Conservation (phyloP, 306 rosid species). For the Malus sieversii region DNA sequence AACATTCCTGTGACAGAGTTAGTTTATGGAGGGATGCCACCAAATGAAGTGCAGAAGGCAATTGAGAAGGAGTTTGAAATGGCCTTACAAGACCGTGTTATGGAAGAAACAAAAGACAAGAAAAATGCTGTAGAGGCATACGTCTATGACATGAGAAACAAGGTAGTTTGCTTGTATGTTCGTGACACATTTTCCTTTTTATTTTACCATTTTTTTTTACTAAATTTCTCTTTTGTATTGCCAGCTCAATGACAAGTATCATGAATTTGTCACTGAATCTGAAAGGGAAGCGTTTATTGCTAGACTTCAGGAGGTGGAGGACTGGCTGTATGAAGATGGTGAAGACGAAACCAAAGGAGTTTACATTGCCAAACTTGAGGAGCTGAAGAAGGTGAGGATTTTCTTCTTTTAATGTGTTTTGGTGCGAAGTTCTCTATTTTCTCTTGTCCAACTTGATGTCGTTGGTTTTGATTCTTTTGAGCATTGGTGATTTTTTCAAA, state of each 20-base stretch:
- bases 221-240: conserved; percentile 8
- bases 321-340: conserved; percentile 91
- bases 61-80: conserved; percentile 87
- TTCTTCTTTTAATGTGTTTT: not conserved
- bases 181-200: not conserved
- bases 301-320: conserved; percentile 79
- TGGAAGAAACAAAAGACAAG: conserved; percentile 96
- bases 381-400: conserved; percentile 59
- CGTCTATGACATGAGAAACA: conserved; percentile 93
- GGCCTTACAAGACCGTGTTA: conserved; percentile 96
- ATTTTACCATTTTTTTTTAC: not conserved
- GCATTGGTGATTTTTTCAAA: not conserved
- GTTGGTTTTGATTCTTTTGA: conserved; percentile 7
- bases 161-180: conserved; percentile 28
- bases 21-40: conserved; percentile 66
- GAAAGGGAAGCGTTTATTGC: conserved; percentile 59
- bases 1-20: conserved; percentile 55
- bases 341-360: conserved; percentile 98
- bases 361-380: conserved; percentile 85
- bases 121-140: conserved; percentile 94
- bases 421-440: not conserved
- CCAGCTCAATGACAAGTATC: conserved; percentile 72
- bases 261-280: conserved; percentile 64
- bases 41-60: conserved; percentile 70
- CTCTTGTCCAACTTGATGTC: not conserved